Conservation (phyloP, 2,329 filamentous ascomycete species). For the Cyphellophora europaea region DNA sequence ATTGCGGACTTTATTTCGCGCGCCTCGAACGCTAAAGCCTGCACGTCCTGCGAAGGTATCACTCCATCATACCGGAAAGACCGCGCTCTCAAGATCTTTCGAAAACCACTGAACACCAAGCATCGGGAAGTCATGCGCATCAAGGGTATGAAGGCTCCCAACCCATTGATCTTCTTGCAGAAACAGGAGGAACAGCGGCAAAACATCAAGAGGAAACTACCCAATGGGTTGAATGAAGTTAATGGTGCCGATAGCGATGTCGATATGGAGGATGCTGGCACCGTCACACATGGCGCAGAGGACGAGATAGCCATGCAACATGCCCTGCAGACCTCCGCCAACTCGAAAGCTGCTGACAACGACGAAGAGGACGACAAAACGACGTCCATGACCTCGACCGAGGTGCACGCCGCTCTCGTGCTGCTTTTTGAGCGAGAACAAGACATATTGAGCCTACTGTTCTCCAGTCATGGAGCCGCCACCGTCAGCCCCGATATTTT, state of each 20-base stretch:
- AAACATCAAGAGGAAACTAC: slow-evolving; percentile 14
- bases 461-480: slow-evolving; percentile 58
- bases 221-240: slow-evolving; percentile 13
- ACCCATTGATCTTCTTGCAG: slow-evolving; percentile 57
- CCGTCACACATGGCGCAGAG: slow-evolving; percentile 46
- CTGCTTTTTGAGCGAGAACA: slow-evolving; percentile 81
- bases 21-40: slow-evolving; percentile 61
- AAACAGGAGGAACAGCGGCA: slow-evolving; percentile 35
- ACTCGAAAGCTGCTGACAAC: slow-evolving; percentile 20
- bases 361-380: slow-evolving; percentile 43
- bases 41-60: slow-evolving; percentile 56
- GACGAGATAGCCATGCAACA: slow-evolving; percentile 49
- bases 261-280: slow-evolving; percentile 29
- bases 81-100: slow-evolving; percentile 85
- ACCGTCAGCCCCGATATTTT: slow-evolving; percentile 79
- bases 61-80: slow-evolving; percentile 84
- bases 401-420: slow-evolving; percentile 69
- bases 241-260: slow-evolving; percentile 46
- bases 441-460: slow-evolving; percentile 75
- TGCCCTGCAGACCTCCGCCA: slow-evolving; percentile 24
- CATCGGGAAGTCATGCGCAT: slow-evolving; percentile 67
- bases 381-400: slow-evolving; percentile 70
- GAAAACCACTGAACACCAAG: slow-evolving; percentile 63
- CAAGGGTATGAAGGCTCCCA: slow-evolving; percentile 54
- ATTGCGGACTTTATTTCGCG: slow-evolving; percentile 73